A percentile compares a stretch with the other conserved stretches of the same genome.
These are phyloP conservation scores for Chalciporus chontae DNA, from an alignment of 768 basidiomycete genomes.

Conservation along the genomic window DNA sequence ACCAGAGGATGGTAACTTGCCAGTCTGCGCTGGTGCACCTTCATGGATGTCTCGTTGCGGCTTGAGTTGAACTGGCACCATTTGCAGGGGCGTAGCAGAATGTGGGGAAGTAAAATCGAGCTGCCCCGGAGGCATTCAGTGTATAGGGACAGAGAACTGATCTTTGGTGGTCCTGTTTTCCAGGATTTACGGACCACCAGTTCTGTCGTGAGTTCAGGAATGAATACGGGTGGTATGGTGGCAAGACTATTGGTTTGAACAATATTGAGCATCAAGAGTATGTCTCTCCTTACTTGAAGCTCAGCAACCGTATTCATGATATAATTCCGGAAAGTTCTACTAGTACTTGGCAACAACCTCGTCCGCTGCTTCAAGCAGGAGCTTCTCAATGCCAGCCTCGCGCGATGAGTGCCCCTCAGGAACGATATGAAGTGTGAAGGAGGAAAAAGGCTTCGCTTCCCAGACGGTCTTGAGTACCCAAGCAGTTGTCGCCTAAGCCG, in stretches of 20 bases:
- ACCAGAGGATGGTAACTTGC: not conserved
- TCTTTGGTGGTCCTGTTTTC: too few species aligned
- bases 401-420: constrained; percentile 84
- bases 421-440: constrained; percentile 54
- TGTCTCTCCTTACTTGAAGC: too few species aligned
- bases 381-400: constrained; percentile 64
- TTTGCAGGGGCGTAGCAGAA: not conserved
- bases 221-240: too few species aligned
- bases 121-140: too few species aligned
- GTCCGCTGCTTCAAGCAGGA: constrained; percentile 59
- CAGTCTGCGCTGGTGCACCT: not conserved
- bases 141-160: too few species aligned
- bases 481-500: constrained; percentile 69
- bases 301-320: too few species aligned
- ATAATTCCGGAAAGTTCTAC: too few species aligned
- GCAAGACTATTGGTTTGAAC: too few species aligned
- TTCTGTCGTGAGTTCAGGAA: too few species aligned
- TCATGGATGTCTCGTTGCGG: not conserved
- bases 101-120: too few species aligned
- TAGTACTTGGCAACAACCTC: constrained; percentile 26
- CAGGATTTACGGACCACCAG: too few species aligned
- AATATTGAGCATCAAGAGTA: too few species aligned
- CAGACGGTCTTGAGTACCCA: constrained; percentile 77
- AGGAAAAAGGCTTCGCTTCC: constrained; percentile 58
- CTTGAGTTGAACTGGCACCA: not conserved